These are phyloP conservation scores for Vickermania ingenoplastis DNA, from an alignment of 208 protist genomes.

Conservation along the genomic window DNA sequence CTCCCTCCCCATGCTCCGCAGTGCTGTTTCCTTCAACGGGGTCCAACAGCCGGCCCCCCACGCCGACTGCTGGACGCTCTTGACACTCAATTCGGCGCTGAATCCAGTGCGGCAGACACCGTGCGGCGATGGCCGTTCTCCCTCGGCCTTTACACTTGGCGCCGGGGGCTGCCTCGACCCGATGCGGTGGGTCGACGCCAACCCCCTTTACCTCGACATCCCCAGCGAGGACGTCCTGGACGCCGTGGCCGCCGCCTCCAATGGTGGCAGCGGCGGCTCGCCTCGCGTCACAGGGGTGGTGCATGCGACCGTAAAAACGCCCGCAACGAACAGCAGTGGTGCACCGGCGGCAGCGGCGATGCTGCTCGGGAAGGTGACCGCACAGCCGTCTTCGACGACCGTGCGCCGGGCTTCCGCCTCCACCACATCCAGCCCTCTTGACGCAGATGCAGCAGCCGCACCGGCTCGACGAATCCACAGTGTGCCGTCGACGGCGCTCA, in stretches of 20 bases:
- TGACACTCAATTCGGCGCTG: conserved; percentile 57
- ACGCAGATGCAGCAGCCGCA: neutral
- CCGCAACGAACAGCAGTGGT: no score
- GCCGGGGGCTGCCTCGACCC: conserved; percentile 31
- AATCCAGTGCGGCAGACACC: conserved; percentile 27
- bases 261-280: conserved; percentile 7
- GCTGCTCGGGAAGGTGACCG: neutral
- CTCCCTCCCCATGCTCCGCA: neutral
- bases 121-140: neutral
- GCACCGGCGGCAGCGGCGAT: neutral
- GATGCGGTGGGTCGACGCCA: conserved; percentile 60
- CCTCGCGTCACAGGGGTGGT: neutral
- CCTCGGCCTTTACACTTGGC: no score
- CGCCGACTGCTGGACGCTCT: conserved; percentile 36
- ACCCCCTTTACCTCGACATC: conserved; percentile 47
- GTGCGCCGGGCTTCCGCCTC: neutral
- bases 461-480: neutral
- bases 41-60: neutral
- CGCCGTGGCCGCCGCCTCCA: conserved; percentile 8
- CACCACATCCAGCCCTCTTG: neutral
- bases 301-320: no score
- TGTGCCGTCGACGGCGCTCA: neutral
- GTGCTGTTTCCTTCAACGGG: neutral
- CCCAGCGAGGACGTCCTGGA: conserved; percentile 23
- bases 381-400: neutral